Evolutionary conservation across 169 alveolate species (phyloP).

Genomic region (Toxoplasma gondii): DNA sequence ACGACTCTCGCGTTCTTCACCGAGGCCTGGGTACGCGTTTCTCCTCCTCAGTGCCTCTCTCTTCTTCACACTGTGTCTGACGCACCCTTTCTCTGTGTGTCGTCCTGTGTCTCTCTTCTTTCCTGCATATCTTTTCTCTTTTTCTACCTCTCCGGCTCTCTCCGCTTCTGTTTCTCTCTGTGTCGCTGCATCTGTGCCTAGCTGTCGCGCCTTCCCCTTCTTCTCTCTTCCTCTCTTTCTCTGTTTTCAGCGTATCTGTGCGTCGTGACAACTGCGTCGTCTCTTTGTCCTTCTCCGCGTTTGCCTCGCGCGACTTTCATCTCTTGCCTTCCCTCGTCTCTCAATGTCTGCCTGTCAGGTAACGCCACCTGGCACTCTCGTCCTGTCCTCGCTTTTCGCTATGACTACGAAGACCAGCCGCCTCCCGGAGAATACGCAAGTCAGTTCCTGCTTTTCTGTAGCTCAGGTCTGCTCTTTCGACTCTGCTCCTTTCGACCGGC

Average conservation of each 20-base stretch:
- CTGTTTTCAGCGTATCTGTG: too few relatives aligned
- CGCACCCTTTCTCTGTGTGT: background rate
- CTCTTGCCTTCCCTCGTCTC: background rate
- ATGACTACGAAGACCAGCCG: slow-evolving; percentile 66
- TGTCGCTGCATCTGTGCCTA: too few relatives aligned
- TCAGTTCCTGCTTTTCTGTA: background rate
- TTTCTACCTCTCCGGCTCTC: background rate
- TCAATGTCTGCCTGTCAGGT: slow-evolving; percentile 23
- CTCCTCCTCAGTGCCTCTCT: background rate
- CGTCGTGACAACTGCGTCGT: too few relatives aligned
- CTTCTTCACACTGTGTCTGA: background rate
- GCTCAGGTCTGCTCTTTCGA: background rate
- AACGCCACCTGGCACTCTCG: slow-evolving; percentile 67
- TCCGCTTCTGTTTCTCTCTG: too few relatives aligned
- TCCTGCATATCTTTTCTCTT: background rate
- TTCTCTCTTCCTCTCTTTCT: too few relatives aligned
- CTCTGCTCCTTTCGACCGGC: background rate
- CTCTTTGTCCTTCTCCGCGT: too few relatives aligned
- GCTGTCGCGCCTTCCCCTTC: too few relatives aligned
- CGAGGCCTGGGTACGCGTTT: slow-evolving; percentile 55
- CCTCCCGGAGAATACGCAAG: slow-evolving; percentile 62
- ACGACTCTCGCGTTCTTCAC: slow-evolving; percentile 64
- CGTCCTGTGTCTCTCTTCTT: background rate
- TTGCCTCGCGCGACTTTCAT: too few relatives aligned
- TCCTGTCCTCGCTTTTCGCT: slow-evolving; percentile 60